Base-by-base conservation (phyloP, 2,329 filamentous ascomycete genomes). In the Zymoseptoria pseudotritici region DNA sequence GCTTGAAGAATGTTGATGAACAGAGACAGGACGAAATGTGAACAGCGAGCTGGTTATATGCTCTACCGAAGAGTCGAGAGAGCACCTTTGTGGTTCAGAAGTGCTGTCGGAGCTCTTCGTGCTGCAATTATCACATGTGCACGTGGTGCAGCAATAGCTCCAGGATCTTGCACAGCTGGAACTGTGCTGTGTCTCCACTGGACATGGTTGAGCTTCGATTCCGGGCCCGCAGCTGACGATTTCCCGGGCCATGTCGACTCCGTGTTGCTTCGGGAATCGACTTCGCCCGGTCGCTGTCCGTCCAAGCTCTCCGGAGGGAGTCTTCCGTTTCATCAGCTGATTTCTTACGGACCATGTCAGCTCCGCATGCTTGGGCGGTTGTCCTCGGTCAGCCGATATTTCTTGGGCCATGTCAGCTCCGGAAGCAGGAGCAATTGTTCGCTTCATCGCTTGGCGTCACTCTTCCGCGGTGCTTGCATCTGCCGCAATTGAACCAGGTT, bases 191-290 rank as follows among this genome's bases (percentile, higher is more conserved):
- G 2, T 42, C 36, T 42, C 36, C 36, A 46, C 36, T n/a, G 13
- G 17, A 46, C 36, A 46, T n/a, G 36, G 36, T 17, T 17, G 36
- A 46, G 36, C 36, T 46, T 46, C 36, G 36, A 46, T 7, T 46
- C 36, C 36, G 36, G 13, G 7, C 36, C 36, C 17, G 36, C 17
- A 46, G 36, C 36, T 46, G 36, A 17, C 6, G 36, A n/a, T 2
- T 29, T 26, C 29, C 22, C 56, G 56, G 56, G 31, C 56, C 56
- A 22, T 58, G 51, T 58, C 56, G 19, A 50, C 36, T 54, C 56
- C 56, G 51, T 7, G n/a, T 10, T 20, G 19, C 52, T 53, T n/a
- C 29, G 26, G 22, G 50, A 46, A 49, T 59, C 53, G 36, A n/a
- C 7, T n/a, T 3, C 36, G 36, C 36, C 36, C 13, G 13, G 36